A percentile compares a stretch with the other conserved stretches of the same genome.
phyloP scores from a whole-genome alignment of 495 filamentous ascomycete species.

The Bombardia bombarda region DNA sequence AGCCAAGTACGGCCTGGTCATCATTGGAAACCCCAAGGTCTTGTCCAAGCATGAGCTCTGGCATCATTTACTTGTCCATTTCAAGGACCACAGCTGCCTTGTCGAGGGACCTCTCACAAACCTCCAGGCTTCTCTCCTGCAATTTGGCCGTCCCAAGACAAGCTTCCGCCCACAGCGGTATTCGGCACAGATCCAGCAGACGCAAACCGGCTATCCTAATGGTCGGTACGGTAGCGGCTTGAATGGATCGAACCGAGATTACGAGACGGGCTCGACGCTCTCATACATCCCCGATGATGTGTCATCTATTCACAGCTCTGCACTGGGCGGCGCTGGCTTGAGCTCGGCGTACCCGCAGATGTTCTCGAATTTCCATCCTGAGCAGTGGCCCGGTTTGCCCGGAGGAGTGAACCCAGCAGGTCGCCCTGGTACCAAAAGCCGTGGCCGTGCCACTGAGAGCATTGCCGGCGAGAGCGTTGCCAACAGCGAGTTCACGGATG shows the following conservation, averaged over 20 bases:
- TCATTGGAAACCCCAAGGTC: slow-evolving; percentile 97
- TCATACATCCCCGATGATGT: slow-evolving; percentile 94
- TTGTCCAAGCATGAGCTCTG: slow-evolving; percentile 95
- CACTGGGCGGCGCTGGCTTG: slow-evolving; percentile 73
- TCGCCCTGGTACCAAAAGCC: slow-evolving; percentile 41
- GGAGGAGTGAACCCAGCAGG: slow-evolving; percentile 51
- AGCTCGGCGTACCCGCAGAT: slow-evolving; percentile 81
- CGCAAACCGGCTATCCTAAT: slow-evolving; percentile 61
- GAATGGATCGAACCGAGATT: slow-evolving; percentile 58
- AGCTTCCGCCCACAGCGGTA: slow-evolving; percentile 85
- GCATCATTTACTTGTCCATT: slow-evolving; percentile 93
- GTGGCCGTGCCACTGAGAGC: slow-evolving; percentile 60
- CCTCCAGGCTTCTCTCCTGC: slow-evolving; percentile 85
- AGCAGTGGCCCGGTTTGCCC: slow-evolving; percentile 79
- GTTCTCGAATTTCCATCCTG: slow-evolving; percentile 84
- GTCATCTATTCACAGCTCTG: slow-evolving; percentile 88
- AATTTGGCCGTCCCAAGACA: slow-evolving; percentile 90
- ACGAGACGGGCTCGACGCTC: slow-evolving; percentile 80
- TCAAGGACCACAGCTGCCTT: slow-evolving; percentile 93
- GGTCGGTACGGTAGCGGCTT: slow-evolving; percentile 32
- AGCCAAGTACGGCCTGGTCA: slow-evolving; percentile 91
- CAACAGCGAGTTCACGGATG: slow-evolving; percentile 78
- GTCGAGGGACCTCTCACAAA: slow-evolving; percentile 97
- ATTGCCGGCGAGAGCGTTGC: slow-evolving; percentile 86
- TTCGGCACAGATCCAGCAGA: slow-evolving; percentile 44